These are phyloP conservation scores for Trichoderma koningii DNA, from an alignment of 2,329 filamentous ascomycete species.

Conservation along the genomic window DNA sequence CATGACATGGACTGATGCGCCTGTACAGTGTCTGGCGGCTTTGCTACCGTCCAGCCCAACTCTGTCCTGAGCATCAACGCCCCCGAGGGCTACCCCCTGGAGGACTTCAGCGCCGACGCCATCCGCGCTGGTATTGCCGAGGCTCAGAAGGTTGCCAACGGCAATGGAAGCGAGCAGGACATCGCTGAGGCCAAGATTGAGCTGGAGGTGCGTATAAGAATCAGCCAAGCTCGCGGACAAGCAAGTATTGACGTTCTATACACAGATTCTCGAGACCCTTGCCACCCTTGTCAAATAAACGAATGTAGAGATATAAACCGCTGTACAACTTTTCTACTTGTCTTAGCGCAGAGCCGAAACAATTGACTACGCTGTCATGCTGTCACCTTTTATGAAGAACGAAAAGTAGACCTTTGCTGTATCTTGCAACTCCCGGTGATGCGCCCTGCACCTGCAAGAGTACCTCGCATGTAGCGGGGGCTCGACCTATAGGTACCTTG, in stretches of 20 bases:
- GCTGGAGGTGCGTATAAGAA: constrained; percentile 73
- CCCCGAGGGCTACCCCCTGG: constrained; percentile 89
- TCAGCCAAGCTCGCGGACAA: not conserved
- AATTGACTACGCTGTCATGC: constrained; percentile 42
- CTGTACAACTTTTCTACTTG: constrained; percentile 46
- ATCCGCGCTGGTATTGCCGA: constrained; percentile 89
- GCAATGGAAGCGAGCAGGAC: constrained; percentile 91
- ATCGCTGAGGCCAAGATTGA: constrained; percentile 99
- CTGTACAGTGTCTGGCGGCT: constrained; percentile 83
- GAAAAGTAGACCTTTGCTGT: constrained; percentile 25
- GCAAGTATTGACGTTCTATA: not conserved
- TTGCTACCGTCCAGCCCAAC: constrained; percentile 94
- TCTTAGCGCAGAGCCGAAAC: constrained; percentile 42
- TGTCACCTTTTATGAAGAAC: constrained; percentile 27
- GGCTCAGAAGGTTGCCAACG: constrained; percentile 90
- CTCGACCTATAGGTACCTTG: constrained; percentile 1
- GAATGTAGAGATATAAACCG: constrained; percentile 46
- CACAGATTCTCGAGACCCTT: constrained; percentile 78
- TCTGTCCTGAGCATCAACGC: constrained; percentile 97
- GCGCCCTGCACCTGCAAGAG: not conserved
- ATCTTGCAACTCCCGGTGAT: constrained; percentile 19
- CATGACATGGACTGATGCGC: not conserved
- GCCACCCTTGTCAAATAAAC: constrained; percentile 79
- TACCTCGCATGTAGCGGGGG: not conserved
- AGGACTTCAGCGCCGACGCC: constrained; percentile 93